Conservation (phyloP, 768 basidiomycete genomes). For the Rhizopogon vulgaris region DNA sequence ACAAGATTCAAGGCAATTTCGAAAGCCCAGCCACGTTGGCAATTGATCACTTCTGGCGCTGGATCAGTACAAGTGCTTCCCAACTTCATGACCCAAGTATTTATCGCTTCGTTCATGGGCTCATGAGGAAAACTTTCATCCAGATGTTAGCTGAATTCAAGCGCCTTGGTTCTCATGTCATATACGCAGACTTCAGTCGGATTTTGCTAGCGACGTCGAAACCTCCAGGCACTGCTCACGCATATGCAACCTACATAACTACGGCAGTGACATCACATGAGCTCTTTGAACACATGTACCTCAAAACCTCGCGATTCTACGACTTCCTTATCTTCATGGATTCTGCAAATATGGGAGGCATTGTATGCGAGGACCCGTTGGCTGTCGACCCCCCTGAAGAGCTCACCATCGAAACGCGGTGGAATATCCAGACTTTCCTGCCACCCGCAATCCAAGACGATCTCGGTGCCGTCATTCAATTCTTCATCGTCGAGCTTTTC, state of each 20-base stretch:
- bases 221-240: conserved; percentile 90
- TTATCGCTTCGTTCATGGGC: conserved; percentile 87
- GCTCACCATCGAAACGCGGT: conserved; percentile 73
- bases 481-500: conserved; percentile 83
- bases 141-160: conserved; percentile 96
- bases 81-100: conserved; percentile 89
- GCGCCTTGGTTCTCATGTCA: conserved; percentile 85
- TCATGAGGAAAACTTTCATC: conserved; percentile 98
- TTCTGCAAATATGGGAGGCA: conserved; percentile 82
- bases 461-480: conserved; percentile 67
- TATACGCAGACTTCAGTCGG: conserved; percentile 90
- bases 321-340: conserved; percentile 97
- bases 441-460: conserved; percentile 76
- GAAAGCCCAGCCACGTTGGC: conserved; percentile 62
- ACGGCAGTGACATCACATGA: conserved; percentile 93
- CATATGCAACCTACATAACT: conserved; percentile 93
- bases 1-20: conserved; percentile 67
- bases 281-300: conserved; percentile 87
- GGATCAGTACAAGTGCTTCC: conserved; percentile 83
- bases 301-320: conserved; percentile 84
- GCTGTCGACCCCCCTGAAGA: conserved; percentile 65
- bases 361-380: conserved; percentile 77
- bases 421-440: conserved; percentile 90
- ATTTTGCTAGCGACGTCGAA: conserved; percentile 92
- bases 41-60: conserved; percentile 96